A percentile compares a stretch with the other conserved stretches of the same genome.
Evolutionary conservation across 2,329 filamentous ascomycete genomes (phyloP).

Genomic region (Dactylellina sp.): DNA sequence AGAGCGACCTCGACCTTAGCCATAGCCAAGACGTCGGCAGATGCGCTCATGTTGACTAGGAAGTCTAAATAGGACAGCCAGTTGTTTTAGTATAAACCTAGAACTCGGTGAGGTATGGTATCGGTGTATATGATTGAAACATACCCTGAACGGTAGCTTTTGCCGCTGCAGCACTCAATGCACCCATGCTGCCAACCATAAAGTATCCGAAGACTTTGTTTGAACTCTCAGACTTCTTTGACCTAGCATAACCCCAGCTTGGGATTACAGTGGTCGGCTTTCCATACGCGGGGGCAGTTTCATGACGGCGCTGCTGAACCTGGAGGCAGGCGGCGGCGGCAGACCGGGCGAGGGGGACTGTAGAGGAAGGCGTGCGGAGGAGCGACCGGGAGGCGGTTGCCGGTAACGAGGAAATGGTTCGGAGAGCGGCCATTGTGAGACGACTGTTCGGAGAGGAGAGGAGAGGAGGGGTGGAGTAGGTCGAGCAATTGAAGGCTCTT

Average conservation of each 20-base stretch:
- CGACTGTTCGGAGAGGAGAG: conserved; percentile 18
- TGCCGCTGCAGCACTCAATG: conserved; percentile 89
- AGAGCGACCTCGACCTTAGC: conserved; percentile 99
- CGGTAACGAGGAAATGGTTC: conserved; percentile 47
- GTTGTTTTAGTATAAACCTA: conserved; percentile 57
- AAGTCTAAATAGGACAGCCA: conserved; percentile 76
- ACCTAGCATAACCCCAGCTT: conserved; percentile 88
- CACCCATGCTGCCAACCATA: conserved; percentile 96
- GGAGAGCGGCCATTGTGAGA: conserved; percentile 50
- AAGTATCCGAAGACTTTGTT: conserved; percentile 97
- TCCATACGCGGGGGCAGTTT: conserved; percentile 65
- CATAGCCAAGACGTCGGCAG: conserved; percentile 97
- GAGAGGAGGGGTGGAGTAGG: conserved; percentile 26
- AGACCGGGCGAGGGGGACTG: conserved; percentile 38
- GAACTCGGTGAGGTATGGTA: conserved; percentile 12
- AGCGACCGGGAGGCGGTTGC: conserved; percentile 55
- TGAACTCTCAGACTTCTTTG: conserved; percentile 73
- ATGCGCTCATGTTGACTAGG: conserved; percentile 99
- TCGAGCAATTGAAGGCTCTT: conserved; percentile 48
- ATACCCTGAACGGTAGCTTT: conserved; percentile 98
- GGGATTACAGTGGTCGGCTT: conserved; percentile 78
- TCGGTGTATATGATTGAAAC: conserved; percentile 62
- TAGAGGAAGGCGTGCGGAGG: conserved; percentile 53
- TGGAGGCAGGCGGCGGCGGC: conserved; percentile 39
- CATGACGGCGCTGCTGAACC: conserved; percentile 52